Base-by-base conservation (phyloP, 2,329 filamentous ascomycete genomes). In the Monosporascus sp. region DNA sequence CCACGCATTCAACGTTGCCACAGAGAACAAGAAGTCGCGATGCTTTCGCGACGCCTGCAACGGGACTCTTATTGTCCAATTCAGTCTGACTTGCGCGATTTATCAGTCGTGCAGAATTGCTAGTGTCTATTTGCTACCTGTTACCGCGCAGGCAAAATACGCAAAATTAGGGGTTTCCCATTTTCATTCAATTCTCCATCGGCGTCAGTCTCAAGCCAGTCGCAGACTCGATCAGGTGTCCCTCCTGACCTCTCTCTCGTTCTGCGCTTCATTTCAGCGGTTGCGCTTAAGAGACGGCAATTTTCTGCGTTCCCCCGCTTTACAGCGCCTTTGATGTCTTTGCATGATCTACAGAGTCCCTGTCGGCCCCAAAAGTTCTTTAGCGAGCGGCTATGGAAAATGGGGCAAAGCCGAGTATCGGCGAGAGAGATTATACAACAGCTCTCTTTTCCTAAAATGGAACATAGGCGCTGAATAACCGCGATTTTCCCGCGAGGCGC, bases 1-100 rank as follows among this genome's bases (percentile, higher is more conserved):
- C 51, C 60, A 54, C 57, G 52, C 53, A 59, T 58, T 59, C 60
- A 45, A 57, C 52, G 55, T 55, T 50, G 56, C 54, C 55, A 58
- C 55, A 54, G 59, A 61, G 63, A 64, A 64, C 63, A 56, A 60
- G 54, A 60, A 46, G 40, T 54, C 52, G 55, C 54, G 59, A 58
- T 58, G 60, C 8, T 43, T 19, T 43, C 40, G 40, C 40, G 40
- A 43, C 19, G 9, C 19, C 40, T 43, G 40, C 40, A 14, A 43
- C 19, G 9, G 19, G 19, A 9, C 4, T 43, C 40, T 24, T 9
- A 24, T 20, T 19, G 19, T 17, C 17, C 19, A 19, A 19, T 20
- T 40, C 31, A 14, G 11, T 34, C 31, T 34, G 11, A 34, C 11
- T 14, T 34, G 31, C 9, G 31, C 31, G 31, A 34, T 34, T 34